Evolutionary conservation across 371 early-diverging fungal species (phyloP), one percentile per base, ranked within the genome.

Genomic region (Saksenaea oblongispora): DNA sequence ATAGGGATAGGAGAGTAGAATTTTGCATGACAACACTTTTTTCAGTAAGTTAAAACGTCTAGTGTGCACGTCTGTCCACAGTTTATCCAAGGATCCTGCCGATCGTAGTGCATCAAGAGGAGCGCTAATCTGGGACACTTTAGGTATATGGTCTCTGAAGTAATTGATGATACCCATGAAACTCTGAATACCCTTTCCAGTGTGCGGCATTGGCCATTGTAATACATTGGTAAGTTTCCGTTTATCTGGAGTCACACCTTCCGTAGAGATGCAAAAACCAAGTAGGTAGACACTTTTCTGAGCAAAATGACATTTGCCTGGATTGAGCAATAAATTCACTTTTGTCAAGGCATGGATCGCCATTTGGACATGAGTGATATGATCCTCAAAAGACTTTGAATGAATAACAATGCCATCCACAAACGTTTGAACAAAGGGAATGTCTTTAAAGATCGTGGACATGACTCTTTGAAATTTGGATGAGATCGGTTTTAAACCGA

Each of bases 51-150:
- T 11, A 54, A 65, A 65, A 36, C 42, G 36, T 24, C n/a, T 42
- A 5, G 44, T 34, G 47, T 60, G 57, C 11, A 35, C 18, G 3
- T 36, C 27, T 1, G 60, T 60, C 66, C 66, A 65, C 2, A 47
- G 27, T 4, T 9, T 22, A 5, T 35, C 15, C 5, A 63, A 5
- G 9, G 31, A 18, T 11, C 14, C 24, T 27, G 27, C 59, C 24
- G 63, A 66, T 13, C 68, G 58, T 5, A 74, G 58, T 22, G 28
- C 54, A 17, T 67, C 67, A n/a, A 74, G 36, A 0, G 74, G 74
- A 3, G 66, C 66, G 8, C 70, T 56, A 0, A 73, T 13, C 0
- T 54, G 55, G 13, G 64, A 44, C 7, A 65, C 59, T 0, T 62
- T 26, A 1, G 67, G 65, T 10, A 70, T 66, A n/a, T n/a, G n/a